Evolutionary conservation across 1,284 basidiomycete species (phyloP).

Genomic region (Chalciporus sp.): DNA sequence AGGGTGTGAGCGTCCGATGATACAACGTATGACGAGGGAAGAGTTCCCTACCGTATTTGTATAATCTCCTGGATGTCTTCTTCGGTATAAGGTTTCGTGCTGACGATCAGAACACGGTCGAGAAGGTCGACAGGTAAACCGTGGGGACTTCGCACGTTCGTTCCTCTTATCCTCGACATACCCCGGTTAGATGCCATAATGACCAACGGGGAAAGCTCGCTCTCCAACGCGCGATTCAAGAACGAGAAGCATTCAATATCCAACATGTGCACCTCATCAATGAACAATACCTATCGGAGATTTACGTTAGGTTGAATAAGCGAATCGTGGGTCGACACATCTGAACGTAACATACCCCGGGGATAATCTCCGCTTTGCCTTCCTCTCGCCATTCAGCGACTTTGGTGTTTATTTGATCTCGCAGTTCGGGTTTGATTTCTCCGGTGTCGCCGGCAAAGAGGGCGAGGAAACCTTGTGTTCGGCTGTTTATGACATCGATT

Average conservation of each 20-base stretch:
- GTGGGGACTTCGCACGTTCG: conserved; percentile 92
- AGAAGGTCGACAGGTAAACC: conserved; percentile 94
- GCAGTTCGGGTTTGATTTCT: conserved; percentile 96
- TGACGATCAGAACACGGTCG: conserved; percentile 94
- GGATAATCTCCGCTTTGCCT: conserved; percentile 97
- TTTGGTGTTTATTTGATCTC: conserved; percentile 96
- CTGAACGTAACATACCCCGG: conserved; percentile 71
- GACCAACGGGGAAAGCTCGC: conserved; percentile 91
- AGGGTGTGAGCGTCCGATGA: conserved; percentile 2
- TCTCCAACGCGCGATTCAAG: conserved; percentile 94
- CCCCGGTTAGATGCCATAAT: conserved; percentile 99
- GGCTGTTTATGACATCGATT: conserved; percentile 98
- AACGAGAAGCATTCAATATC: conserved; percentile 99
- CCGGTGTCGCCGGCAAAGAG: conserved; percentile 91
- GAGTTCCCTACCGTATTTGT: conserved; percentile 74
- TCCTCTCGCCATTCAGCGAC: conserved; percentile 98
- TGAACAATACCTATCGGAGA: conserved; percentile 74
- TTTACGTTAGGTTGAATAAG: conserved; percentile 2
- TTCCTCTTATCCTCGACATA: conserved; percentile 93
- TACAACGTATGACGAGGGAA: background rate
- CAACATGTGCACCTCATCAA: conserved; percentile 98
- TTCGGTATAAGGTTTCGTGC: conserved; percentile 85
- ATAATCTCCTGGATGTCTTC: conserved; percentile 92
- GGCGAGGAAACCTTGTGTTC: conserved; percentile 90
- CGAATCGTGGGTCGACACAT: background rate